Conservation (phyloP, 305 asterid genomes). For the Solanum hybrid region DNA sequence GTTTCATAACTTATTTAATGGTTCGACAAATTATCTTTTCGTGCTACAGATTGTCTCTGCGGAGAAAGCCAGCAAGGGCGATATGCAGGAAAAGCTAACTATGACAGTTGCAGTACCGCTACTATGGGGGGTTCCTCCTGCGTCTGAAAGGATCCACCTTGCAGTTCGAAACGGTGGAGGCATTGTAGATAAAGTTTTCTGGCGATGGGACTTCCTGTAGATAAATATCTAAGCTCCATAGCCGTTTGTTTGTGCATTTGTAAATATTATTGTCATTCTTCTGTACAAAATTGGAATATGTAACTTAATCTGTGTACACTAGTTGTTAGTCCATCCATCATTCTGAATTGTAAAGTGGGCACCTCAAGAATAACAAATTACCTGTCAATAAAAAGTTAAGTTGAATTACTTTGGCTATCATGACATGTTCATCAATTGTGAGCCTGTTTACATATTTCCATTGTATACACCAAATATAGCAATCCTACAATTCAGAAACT, state of each 20-base stretch:
- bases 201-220: slow-evolving; percentile 93
- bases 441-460: not conserved
- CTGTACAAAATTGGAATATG: slow-evolving; percentile 13
- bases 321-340: not conserved
- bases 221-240: slow-evolving; percentile 1
- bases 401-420: not conserved
- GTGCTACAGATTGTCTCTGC: slow-evolving; percentile 58
- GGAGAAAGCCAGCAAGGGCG: slow-evolving; percentile 59
- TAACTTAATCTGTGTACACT: not conserved
- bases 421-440: not conserved
- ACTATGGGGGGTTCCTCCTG: slow-evolving; percentile 97
- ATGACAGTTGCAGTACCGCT: slow-evolving; percentile 93
- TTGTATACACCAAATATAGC: not conserved
- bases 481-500: not conserved
- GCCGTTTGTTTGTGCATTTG: slow-evolving; percentile 18
- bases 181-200: slow-evolving; percentile 73
- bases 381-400: not conserved
- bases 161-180: slow-evolving; percentile 89
- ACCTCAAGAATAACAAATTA: not conserved
- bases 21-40: not conserved
- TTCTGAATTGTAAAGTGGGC: not conserved
- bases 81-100: slow-evolving; percentile 73
- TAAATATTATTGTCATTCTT: slow-evolving; percentile 14
- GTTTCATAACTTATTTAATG: not conserved
- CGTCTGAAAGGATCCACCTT: slow-evolving; percentile 76